Conservation (phyloP, 2,329 filamentous ascomycete species). For the Fonsecaea pugnacius region DNA sequence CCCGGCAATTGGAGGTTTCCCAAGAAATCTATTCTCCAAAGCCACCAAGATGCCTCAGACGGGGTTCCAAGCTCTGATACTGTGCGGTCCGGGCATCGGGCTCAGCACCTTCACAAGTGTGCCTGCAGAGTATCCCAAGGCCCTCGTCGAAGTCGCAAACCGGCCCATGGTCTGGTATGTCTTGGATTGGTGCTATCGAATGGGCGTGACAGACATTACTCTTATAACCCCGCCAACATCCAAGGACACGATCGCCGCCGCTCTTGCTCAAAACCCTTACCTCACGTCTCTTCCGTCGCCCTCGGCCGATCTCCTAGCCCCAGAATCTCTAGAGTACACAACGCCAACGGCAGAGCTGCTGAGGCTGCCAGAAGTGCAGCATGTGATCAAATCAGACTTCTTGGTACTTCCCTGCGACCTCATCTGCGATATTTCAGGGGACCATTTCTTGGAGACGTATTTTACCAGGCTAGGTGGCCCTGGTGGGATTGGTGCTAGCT, state of each 20-base stretch:
- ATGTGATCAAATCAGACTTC: slow-evolving; percentile 82
- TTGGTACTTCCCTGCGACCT: slow-evolving; percentile 90
- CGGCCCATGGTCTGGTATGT: slow-evolving; percentile 57
- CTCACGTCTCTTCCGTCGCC: slow-evolving; percentile 55
- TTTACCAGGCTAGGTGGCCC: slow-evolving; percentile 80
- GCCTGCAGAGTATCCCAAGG: slow-evolving; percentile 55
- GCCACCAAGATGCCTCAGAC: slow-evolving; percentile 38
- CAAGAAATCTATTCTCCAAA: slow-evolving; percentile 1
- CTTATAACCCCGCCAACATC: slow-evolving; percentile 54
- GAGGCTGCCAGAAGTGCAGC: slow-evolving; percentile 78
- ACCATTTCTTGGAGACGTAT: slow-evolving; percentile 85
- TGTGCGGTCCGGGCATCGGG: slow-evolving; percentile 55
- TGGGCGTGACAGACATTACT: slow-evolving; percentile 54
- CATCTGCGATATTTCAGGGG: slow-evolving; percentile 84
- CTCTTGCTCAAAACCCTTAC: slow-evolving; percentile 55
- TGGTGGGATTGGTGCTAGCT: slow-evolving; percentile 49
- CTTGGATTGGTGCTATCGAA: slow-evolving; percentile 55
- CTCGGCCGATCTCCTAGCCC: slow-evolving; percentile 73
- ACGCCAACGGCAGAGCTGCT: slow-evolving; percentile 90
- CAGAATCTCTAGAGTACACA: slow-evolving; percentile 74
- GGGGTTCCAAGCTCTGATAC: slow-evolving; percentile 55
- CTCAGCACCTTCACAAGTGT: slow-evolving; percentile 57
- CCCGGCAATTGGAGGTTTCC: background rate
- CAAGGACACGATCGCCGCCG: slow-evolving; percentile 50
- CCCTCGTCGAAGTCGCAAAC: slow-evolving; percentile 55